Base-by-base conservation (phyloP, 768 basidiomycete species). In the Boletus subparvulus region DNA sequence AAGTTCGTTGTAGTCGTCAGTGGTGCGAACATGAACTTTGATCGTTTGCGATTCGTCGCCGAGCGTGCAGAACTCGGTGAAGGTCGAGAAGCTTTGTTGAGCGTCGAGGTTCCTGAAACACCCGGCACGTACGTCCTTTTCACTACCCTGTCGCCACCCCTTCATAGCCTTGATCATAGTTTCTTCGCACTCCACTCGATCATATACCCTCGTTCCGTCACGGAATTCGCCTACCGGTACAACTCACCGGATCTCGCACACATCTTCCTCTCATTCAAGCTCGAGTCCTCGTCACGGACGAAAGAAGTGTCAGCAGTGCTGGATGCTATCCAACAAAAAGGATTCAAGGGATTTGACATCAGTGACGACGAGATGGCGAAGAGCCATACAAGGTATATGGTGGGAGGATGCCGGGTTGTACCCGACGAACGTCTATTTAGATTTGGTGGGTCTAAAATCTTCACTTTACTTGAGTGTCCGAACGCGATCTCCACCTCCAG, bases 11-110 rank as follows among this genome's bases (percentile, higher is more conserved):
- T 84, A 6, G 86, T 98, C 50, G 77, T 98, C 60, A 95, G 92
- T 65, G 97, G 97, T 21, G 97, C 96, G 17, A 98, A 99, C 75
- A 97, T 99, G 92, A 98, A 99, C 75, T 99, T 99, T 73, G 92
- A 94, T 67, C 85, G 96, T 42, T 74, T 99, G 45, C 85, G 97
- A 11, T 99, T 98, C 69, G 95, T 99, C n/a, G 91, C 97, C 19
- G 97, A 99, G 71, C 94, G 97, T 54, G 97, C 97, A 4, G 94
- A 98, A 72, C 80, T 98, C 19, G 97, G 97, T 60, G 97, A 99
- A 73, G 89, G 96, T 12, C 82, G 90, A 50, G 97, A 99, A 74
- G 97, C 90, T 0, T 79, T 98, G 45, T 80, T 98, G 62, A 91
- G 90, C 65, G 91, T 98, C n/a, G 89, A 92, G 65, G 89, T 98